phyloP scores from a whole-genome alignment of 371 early-diverging fungal genomes.

The Syncephalastrum sp. region DNA sequence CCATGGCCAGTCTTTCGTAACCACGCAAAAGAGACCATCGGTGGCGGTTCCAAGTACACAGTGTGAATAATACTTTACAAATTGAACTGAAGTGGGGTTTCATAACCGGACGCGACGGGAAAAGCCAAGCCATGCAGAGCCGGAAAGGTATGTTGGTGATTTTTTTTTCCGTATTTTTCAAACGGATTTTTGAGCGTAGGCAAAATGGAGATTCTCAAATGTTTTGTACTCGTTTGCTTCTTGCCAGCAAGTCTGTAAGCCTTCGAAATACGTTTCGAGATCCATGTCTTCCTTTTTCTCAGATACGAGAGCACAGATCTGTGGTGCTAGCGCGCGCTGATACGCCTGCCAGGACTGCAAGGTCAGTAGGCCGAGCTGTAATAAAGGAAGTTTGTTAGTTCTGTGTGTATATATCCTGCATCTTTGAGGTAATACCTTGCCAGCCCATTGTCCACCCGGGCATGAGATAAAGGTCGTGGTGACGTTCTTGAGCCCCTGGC shows the following conservation, averaged over 20 bases:
- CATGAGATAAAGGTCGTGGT: slow-evolving; percentile 44
- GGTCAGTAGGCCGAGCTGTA: slow-evolving; percentile 43
- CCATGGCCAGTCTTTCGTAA: too few relatives aligned
- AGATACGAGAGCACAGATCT: slow-evolving; percentile 17
- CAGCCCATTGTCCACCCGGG: slow-evolving; percentile 54
- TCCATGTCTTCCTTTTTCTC: slow-evolving; percentile 19
- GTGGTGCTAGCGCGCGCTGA: slow-evolving; percentile 36
- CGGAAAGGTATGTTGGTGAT: too few relatives aligned
- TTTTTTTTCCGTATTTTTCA: too few relatives aligned
- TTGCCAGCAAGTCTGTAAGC: slow-evolving; percentile 31
- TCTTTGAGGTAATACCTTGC: slow-evolving; percentile 30
- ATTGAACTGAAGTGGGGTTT: too few relatives aligned
- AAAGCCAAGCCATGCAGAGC: too few relatives aligned
- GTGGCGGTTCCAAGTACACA: too few relatives aligned
- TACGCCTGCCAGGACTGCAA: slow-evolving; percentile 50
- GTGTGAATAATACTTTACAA: too few relatives aligned
- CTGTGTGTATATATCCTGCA: neutral
- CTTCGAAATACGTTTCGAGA: slow-evolving; percentile 27
- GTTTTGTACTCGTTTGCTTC: slow-evolving; percentile 50
- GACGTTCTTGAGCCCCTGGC: slow-evolving; percentile 18
- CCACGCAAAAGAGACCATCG: too few relatives aligned
- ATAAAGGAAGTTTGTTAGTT: neutral
- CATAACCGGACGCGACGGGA: too few relatives aligned
- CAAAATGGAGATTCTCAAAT: slow-evolving; percentile 54
- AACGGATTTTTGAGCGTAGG: slow-evolving; percentile 40